Evolutionary conservation across 176 grass and related monocot genomes (phyloP), one percentile per base, ranked within the genome.

Genomic region (Oryza brachyantha): DNA sequence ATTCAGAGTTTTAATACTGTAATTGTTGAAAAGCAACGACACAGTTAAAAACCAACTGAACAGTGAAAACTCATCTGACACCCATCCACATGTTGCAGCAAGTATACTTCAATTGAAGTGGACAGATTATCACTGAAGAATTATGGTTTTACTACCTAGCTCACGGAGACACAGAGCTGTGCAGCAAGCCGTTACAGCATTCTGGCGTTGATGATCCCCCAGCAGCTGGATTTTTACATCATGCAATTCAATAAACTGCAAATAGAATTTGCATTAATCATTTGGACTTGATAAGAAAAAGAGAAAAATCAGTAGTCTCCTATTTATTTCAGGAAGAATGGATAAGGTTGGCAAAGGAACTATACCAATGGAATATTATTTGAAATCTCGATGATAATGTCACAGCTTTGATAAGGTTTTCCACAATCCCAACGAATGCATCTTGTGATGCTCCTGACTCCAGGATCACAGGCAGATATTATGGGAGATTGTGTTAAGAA

Each of bases 151-250:
- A 29, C 83, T 86, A 97, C 94, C 94, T 88, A 86, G 72, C 59
- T 88, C 79, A 76, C 77, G 60, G 59, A 97, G 89, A 82, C 70
- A 90, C 0, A 97, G 73, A 66, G 94, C 86, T 75, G 91, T 72
- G 61, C 91, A 93, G 62, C 71, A 74, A 62, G 94, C 88, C 3
- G 80, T 91, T 68, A 93, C 78, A 68, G 86, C 94, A 84, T 97
- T 97, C 39, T 85, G 84, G 81, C 86, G 87, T 39, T 97, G 94
- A 75, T 94, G 86, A 48, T 54, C 43, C 69, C 94, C 91, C 61
- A 97, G 86, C 34, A 97, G 79, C 55, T 88, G 88, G 55, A 97
- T 89, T 76, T 92, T 88, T 61, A 97, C 34, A 64, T 88, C 84
- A 42, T 57, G 32, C 52, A 93, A 79, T 57, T 87, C 75, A 19